Percentiles rank a stretch among this genome's conserved stretches.
These are phyloP conservation scores for Fomitopsis serialis DNA, from an alignment of 768 basidiomycete genomes.

Conservation along the genomic window DNA sequence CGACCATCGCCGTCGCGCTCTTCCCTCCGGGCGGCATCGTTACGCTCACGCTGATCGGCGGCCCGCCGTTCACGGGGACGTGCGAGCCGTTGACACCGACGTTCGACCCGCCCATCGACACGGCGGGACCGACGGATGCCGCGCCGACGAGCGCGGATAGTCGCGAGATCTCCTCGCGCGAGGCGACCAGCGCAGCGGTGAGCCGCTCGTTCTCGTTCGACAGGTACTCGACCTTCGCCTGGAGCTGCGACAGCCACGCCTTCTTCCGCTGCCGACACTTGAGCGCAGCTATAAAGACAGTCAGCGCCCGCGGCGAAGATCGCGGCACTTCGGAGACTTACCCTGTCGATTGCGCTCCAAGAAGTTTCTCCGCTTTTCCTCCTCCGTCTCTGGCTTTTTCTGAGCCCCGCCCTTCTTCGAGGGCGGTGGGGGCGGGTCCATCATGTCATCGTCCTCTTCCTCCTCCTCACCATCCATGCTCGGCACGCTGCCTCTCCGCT, in stretches of 20 bases:
- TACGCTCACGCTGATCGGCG: conserved; percentile 38
- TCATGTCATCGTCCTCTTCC: conserved; percentile 29
- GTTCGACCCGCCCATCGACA: conserved; percentile 17
- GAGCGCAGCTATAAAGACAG: conserved; percentile 66
- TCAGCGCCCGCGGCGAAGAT: conserved; percentile 1
- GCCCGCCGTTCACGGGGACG: conserved; percentile 20
- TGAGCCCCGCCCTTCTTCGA: conserved; percentile 22
- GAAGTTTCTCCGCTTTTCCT: conserved; percentile 96
- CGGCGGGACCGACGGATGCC: conserved; percentile 42
- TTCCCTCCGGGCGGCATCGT: conserved; percentile 30
- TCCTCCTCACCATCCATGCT: conserved; percentile 26
- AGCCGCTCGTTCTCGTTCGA: conserved; percentile 94
- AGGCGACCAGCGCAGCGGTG: conserved; percentile 76
- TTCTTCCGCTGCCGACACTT: conserved; percentile 99
- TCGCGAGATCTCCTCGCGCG: conserved; percentile 89
- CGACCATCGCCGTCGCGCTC: conserved; percentile 26
- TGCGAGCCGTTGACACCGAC: conserved; percentile 17
- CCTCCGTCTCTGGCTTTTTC: conserved; percentile 93
- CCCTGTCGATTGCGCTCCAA: conserved; percentile 97
- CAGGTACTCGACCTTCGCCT: conserved; percentile 90
- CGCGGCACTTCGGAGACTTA: conserved; percentile 28
- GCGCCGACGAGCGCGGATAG: conserved; percentile 68
- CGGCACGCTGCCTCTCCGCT: conserved; percentile 21
- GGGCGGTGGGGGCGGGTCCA: conserved; percentile 10
- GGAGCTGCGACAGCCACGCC: conserved; percentile 90